phyloP scores from a whole-genome alignment of 75 land plant species.

The Selaginella moellendorffii region DNA sequence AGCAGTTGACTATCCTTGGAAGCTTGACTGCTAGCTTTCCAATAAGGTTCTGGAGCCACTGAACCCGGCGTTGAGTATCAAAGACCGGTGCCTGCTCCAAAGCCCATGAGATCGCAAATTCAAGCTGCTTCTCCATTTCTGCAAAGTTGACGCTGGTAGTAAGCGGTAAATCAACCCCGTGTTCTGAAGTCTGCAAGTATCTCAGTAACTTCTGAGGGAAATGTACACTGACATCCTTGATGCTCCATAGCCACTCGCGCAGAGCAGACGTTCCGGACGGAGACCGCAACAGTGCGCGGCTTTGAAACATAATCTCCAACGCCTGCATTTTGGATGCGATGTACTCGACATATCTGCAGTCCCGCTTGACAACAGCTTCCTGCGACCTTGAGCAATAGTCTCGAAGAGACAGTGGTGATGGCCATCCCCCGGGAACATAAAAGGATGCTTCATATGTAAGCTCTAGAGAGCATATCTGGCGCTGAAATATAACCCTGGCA shows the following conservation, averaged over 20 bases:
- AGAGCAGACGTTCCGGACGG: not conserved
- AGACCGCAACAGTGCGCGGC: conserved; percentile 8
- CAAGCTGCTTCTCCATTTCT: conserved; percentile 29
- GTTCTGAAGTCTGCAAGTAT: not conserved
- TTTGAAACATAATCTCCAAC: not conserved
- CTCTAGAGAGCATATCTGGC: not conserved
- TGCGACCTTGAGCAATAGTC: conserved; percentile 35
- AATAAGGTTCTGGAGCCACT: conserved; percentile 46
- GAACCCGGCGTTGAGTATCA: conserved; percentile 41
- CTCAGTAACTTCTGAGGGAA: not conserved
- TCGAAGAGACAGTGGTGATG: conserved; percentile 36
- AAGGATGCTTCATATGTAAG: conserved; percentile 17
- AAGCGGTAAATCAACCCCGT: not conserved
- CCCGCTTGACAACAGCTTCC: conserved; percentile 47
- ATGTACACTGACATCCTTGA: not conserved
- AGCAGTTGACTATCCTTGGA: no score
- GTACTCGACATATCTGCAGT: conserved; percentile 48
- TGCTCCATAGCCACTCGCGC: not conserved
- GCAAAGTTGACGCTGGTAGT: conserved; percentile 17
- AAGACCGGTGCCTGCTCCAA: conserved; percentile 53
- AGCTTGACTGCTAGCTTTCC: no score
- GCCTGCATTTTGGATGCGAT: conserved; percentile 11
- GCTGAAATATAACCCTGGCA: not conserved
- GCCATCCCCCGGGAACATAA: conserved; percentile 85
- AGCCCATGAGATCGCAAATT: conserved; percentile 64